These are phyloP conservation scores for Fraxinus pennsylvanica DNA, from an alignment of 257 asterid species.

Conservation along the genomic window DNA sequence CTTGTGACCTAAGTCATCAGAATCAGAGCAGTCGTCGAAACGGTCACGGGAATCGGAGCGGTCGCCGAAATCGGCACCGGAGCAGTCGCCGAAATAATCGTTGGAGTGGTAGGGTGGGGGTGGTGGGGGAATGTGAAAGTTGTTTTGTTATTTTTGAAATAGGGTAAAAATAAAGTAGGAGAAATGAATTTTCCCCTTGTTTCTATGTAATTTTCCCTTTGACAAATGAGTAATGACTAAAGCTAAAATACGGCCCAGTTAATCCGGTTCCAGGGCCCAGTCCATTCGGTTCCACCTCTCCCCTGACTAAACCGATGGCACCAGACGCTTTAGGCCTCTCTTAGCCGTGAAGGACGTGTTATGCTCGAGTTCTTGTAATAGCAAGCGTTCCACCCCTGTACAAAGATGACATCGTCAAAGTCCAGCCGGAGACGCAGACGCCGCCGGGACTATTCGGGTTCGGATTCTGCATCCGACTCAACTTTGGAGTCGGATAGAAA, in stretches of 20 bases:
- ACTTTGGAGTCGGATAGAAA: slow-evolving; percentile 27
- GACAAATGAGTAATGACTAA: too few species aligned
- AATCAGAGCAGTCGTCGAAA: too few species aligned
- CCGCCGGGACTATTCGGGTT: slow-evolving; percentile 25
- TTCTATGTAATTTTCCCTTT: too few species aligned
- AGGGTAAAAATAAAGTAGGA: too few species aligned
- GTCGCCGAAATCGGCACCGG: too few species aligned
- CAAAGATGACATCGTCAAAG: slow-evolving; percentile 33
- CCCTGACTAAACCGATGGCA: neutral
- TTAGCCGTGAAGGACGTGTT: neutral
- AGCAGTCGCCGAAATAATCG: too few species aligned
- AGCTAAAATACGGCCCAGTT: neutral
- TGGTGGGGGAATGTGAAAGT: too few species aligned
- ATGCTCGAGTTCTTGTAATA: slow-evolving; percentile 15
- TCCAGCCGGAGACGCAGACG: slow-evolving; percentile 19
- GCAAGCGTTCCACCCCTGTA: slow-evolving; percentile 32
- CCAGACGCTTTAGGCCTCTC: neutral
- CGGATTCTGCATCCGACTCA: slow-evolving; percentile 31
- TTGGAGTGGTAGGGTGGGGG: too few species aligned
- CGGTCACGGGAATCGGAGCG: too few species aligned
- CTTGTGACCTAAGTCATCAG: too few species aligned
- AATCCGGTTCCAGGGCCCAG: neutral
- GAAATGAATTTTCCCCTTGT: too few species aligned
- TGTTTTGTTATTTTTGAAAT: too few species aligned
- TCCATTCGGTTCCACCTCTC: neutral